Evolutionary conservation across 345 rosid species (phyloP).

Genomic region (Aquilaria sinensis): DNA sequence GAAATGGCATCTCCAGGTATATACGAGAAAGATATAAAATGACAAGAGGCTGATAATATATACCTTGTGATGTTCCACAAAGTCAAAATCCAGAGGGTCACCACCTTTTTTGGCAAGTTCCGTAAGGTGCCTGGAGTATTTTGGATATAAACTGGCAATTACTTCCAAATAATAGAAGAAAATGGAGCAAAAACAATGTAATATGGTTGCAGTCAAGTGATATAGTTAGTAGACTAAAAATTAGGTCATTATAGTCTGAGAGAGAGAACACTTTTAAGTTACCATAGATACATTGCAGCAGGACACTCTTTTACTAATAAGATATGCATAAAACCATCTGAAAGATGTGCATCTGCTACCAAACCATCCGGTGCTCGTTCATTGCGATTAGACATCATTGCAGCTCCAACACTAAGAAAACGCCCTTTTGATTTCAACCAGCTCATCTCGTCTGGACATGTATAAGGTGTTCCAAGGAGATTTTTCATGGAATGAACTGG

Average conservation of each 20-base stretch:
- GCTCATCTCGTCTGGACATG: conserved; percentile 31
- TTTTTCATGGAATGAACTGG: conserved; percentile 18
- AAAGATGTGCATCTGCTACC: conserved; percentile 93
- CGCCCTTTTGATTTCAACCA: conserved; percentile 66
- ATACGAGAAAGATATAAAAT: neutral
- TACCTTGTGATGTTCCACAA: conserved; percentile 91
- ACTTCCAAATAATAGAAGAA: too few species aligned
- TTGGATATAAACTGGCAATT: neutral
- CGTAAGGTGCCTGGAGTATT: conserved; percentile 68
- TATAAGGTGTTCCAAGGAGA: conserved; percentile 21
- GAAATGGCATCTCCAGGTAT: neutral
- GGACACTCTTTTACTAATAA: conserved; percentile 82
- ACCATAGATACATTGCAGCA: conserved; percentile 76
- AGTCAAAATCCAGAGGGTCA: conserved; percentile 66
- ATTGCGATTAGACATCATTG: conserved; percentile 80
- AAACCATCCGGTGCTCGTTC: conserved; percentile 95
- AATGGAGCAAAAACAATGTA: too few species aligned
- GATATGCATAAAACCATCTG: conserved; percentile 92
- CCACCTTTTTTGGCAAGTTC: conserved; percentile 85
- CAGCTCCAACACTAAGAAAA: conserved; percentile 86
- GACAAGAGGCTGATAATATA: neutral
- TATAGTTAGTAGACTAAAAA: neutral
- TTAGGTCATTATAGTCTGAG: neutral
- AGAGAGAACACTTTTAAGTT: conserved; percentile 18
- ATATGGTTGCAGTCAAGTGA: neutral